phyloP scores from a whole-genome alignment of 2,329 filamentous ascomycete genomes.

The Meredithiella fracta region DNA sequence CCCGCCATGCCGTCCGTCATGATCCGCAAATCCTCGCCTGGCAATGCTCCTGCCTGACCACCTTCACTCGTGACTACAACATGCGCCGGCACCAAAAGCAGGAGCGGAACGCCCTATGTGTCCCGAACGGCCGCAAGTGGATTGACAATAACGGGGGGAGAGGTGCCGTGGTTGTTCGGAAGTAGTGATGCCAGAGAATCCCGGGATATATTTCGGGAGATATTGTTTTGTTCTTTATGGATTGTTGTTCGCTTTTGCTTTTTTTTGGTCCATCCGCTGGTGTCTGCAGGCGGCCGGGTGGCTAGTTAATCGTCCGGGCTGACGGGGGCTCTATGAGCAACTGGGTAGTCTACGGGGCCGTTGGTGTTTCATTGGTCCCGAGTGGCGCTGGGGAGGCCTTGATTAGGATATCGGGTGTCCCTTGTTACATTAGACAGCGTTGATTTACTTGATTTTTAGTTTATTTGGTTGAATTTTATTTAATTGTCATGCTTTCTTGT shows the following conservation, averaged over 20 bases:
- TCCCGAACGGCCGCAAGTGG: neutral
- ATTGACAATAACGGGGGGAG: neutral
- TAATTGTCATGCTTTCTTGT: neutral
- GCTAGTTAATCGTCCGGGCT: too few species aligned
- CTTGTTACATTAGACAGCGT: neutral
- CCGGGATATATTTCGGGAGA: too few species aligned
- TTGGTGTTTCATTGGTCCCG: too few species aligned
- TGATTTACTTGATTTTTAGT: neutral
- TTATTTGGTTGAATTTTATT: neutral
- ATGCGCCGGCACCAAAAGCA: slow-evolving; percentile 9
- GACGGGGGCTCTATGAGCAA: too few species aligned
- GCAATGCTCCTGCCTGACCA: slow-evolving; percentile 5
- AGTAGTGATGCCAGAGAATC: too few species aligned
- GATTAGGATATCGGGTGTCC: neutral
- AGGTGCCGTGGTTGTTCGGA: too few species aligned
- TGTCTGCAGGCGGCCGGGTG: too few species aligned
- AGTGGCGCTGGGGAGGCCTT: too few species aligned
- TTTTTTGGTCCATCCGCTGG: too few species aligned
- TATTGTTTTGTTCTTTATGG: too few species aligned
- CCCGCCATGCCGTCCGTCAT: slow-evolving; percentile 9
- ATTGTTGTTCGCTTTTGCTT: too few species aligned
- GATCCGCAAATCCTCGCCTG: slow-evolving; percentile 2
- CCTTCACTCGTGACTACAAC: slow-evolving; percentile 13
- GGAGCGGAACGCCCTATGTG: neutral
- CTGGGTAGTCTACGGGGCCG: too few species aligned